phyloP scores from a whole-genome alignment of 352 stramenopile genomes.

The Pythium dissimile region DNA sequence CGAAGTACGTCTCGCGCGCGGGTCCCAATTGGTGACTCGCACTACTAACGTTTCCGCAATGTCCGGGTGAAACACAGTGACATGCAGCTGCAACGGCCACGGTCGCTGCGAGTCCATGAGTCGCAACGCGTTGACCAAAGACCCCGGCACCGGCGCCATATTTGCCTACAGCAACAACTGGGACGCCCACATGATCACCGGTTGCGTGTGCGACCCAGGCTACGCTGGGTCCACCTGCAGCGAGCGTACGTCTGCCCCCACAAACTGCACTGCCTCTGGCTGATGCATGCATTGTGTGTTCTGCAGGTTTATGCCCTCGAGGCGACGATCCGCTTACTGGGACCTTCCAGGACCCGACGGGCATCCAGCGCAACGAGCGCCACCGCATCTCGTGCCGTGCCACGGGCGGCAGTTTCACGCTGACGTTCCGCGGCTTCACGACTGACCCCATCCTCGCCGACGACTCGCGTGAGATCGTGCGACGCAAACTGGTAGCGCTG shows the following conservation, averaged over 20 bases:
- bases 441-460: conserved; percentile 63
- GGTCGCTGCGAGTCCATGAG: conserved; percentile 82
- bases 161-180: conserved; percentile 69
- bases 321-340: conserved; percentile 87
- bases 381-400: conserved; percentile 66
- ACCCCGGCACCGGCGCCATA: conserved; percentile 42
- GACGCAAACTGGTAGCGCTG: conserved; percentile 48
- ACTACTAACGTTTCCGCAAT: not conserved
- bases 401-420: conserved; percentile 80
- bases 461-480: conserved; percentile 49
- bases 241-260: conserved; percentile 45
- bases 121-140: conserved; percentile 50
- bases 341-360: conserved; percentile 50
- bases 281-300: not conserved
- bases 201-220: conserved; percentile 82
- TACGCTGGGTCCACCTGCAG: conserved; percentile 76
- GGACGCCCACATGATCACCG: conserved; percentile 82
- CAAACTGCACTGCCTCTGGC: too few relatives aligned
- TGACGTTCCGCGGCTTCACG: conserved; percentile 77
- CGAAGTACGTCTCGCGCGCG: conserved; percentile 39
- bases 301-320: conserved; percentile 59
- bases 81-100: conserved; percentile 68
- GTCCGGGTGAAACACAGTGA: conserved; percentile 37
- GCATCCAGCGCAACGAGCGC: conserved; percentile 70
- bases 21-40: not conserved